Evolutionary conservation across 208 protist genomes (phyloP), one percentile per base, ranked within the genome.

Genomic region (Endotrypanum monterogeii): DNA sequence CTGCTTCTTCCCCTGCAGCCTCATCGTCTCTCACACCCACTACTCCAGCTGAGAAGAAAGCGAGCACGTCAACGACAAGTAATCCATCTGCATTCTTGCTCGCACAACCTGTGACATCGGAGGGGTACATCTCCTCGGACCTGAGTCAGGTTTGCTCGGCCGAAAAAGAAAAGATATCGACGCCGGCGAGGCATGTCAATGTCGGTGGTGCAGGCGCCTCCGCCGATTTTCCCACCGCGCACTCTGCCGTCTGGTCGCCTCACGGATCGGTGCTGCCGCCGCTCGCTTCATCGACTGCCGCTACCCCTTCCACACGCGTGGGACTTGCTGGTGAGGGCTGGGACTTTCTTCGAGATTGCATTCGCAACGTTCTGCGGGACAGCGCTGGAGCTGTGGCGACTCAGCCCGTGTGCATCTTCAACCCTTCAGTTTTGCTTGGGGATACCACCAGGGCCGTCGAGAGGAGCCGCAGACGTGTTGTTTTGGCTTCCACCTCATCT

Each of bases 401-500:
- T 0, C 52, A 63, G 14, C 75, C 68, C 3, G 54, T 70, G 16
- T 56, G 78, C 16, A 25, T 67, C 67, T 67, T 68, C 32, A 83
- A 66, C 63, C 72, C 62, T 30, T 82, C 52, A 16, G 79, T 57
- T 11, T 55, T 67, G 35, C 63, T 66, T 30, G 76, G 63, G 35
- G 69, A 72, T 32, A 67, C 20, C 23, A 71, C 39, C 23, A 57
- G 55, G 5, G 6, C 72, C 16, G 55, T 46, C 16, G 78, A 78
- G 20, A 57, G 56, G 25, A 55, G 50, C 61, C 56, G 57, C 44
- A 39, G 75, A 6, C 75, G 75, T 8, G 75, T 79, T n/a, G 57
- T 79, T 11, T 30, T 74, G 44, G 75, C 73, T 28, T 52, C 75
- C 30, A 65, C 44, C n/a, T 39, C 61, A 16, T 74, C 39, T 48